Evolutionary conservation across 306 rosid genomes (phyloP), one percentile per base, ranked within the genome.

Genomic region (Prunus fruticosa): DNA sequence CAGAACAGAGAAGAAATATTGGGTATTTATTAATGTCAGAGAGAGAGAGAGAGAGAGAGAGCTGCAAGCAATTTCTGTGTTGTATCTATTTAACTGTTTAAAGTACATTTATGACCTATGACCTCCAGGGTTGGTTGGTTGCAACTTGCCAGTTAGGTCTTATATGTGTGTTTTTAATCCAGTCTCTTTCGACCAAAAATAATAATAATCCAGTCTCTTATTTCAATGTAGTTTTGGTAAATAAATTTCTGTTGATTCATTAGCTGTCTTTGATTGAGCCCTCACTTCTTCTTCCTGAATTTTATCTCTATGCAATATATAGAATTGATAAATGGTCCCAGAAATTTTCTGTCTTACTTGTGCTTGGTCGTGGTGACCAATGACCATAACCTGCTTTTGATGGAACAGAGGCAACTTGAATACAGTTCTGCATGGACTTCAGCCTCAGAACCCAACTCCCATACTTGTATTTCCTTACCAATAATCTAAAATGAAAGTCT

Each of bases 241-340:
- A 54, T 54, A 58, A 58, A 20, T 22, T 58, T 25, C 30, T 23
- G 67, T 63, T 58, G 53, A 14, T 9, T 58, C 52, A 72, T 41
- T 52, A 22, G 43, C 50, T 47, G 69, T 76, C 71, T 19, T 30
- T 9, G 23, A 53, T 70, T 46, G 75, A 20, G 15, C 22, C 7
- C n/a, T 56, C 5, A n/a, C 20, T 11, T n/a, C 13, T 56, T 64
- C 56, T 67, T 22, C 49, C 23, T 58, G 60, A 71, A 30, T 52
- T 23, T 51, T 32, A 45, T 30, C 19, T 57, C 63, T 54, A 7
- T 4, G 34, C 41, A 43, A 64, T 7, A 47, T 28, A 45, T 2
- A 47, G 76, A 64, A 47, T 61, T 22, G 72, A 58, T 50, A 63
- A 57, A 67, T 80, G 85, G 84, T 69, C 80, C 87, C 75, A 19